These are phyloP conservation scores for Periconia sp. DNA, from an alignment of 2,329 filamentous ascomycete genomes.

Conservation along the genomic window DNA sequence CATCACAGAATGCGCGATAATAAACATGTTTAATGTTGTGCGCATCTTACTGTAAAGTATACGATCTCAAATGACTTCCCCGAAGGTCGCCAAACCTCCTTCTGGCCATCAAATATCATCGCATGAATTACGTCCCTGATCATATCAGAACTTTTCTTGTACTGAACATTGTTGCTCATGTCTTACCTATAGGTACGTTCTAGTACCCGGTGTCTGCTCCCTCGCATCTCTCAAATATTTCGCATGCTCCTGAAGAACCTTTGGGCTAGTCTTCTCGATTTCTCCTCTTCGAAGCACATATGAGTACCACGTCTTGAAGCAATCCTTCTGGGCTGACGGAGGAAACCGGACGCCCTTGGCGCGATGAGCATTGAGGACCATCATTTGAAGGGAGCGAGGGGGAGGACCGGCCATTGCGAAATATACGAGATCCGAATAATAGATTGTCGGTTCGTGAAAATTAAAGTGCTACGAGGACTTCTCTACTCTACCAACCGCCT, in stretches of 20 bases:
- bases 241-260: conserved; percentile 28
- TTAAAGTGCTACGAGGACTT: background rate
- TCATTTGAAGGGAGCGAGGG: conserved; percentile 34
- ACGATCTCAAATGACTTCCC: too few species aligned
- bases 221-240: conserved; percentile 28
- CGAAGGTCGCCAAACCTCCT: too few species aligned
- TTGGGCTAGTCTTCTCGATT: conserved; percentile 22
- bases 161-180: too few species aligned
- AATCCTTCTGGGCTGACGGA: conserved; percentile 37
- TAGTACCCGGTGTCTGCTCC: conserved; percentile 32
- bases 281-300: conserved; percentile 37
- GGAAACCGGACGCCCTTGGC: conserved; percentile 43
- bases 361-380: conserved; percentile 42
- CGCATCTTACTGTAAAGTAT: too few species aligned
- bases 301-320: conserved; percentile 46
- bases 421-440: background rate
- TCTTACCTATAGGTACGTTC: conserved; percentile 41
- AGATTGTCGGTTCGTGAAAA: background rate
- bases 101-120: too few species aligned
- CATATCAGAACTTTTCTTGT: too few species aligned
- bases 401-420: background rate
- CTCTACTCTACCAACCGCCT: too few species aligned
- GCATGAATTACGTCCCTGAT: too few species aligned
- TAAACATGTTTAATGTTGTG: too few species aligned
- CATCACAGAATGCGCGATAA: too few species aligned